Evolutionary conservation across 805 yeast species (phyloP), one percentile per base, ranked within the genome.

Genomic region (Cyberlindnera sargentensis): DNA sequence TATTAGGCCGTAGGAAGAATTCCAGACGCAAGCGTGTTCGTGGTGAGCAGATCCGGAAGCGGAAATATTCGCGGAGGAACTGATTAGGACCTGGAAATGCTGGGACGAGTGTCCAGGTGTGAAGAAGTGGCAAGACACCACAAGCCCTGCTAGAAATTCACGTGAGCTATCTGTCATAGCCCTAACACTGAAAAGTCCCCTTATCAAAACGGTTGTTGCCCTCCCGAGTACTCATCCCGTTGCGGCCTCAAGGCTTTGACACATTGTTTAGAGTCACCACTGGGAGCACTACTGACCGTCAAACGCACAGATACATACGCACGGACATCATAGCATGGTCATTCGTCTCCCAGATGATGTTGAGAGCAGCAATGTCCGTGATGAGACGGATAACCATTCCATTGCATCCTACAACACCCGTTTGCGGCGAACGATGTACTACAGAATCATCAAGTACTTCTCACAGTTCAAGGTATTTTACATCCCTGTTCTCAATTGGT

Each of bases 401-500:
- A 39, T 47, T 5, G 6, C 35, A 5, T 45, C 51, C 3, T 40
- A 39, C 39, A 47, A 42, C 33, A 43, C 50, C 15, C 41, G 37
- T 37, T 45, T 51, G 39, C 48, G 45, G 42, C 44, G 48, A n/a
- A 48, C 59, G 0, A 39, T 43, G 11, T 35, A 45, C 32, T 56
- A 56, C 34, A 49, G 38, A 30, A 9, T 48, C 4, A 44, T 55
- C 32, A 50, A 49, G 33, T 56, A 42, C 23, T 47, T 58, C 1
- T 48, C 65, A 4, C 47, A 46, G 24, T 52, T 55, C 44, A 58
- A 76, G 39, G 40, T 79, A 3, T 58, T 66, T 38, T 72, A 74
- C 37, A 61, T 84, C 1, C 86, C 91, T 0, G 44, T 75, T 0
- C 51, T 81, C 39, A 84, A 82, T 55, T 72, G 77, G 65, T 43